Conservation (phyloP, 192 early-diverging fungal genomes). For the Coemansia sp. region DNA sequence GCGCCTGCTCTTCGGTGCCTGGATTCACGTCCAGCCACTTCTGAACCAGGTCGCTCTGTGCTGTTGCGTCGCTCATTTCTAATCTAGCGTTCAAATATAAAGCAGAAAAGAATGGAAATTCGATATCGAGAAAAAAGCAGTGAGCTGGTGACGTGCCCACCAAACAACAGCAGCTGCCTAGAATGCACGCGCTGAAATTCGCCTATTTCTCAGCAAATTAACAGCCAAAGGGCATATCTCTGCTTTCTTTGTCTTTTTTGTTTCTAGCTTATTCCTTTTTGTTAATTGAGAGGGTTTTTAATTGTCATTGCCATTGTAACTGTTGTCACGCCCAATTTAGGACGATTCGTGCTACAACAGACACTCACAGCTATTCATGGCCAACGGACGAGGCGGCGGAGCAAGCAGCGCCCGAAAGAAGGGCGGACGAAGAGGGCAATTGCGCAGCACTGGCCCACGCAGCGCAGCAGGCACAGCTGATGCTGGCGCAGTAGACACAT, state of each 20-base stretch:
- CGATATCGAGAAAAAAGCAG: not conserved
- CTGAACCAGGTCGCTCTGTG: constrained; percentile 59
- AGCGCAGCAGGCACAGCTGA: not conserved
- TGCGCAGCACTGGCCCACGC: constrained; percentile 8
- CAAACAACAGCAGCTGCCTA: no score
- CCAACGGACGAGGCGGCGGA: constrained; percentile 20
- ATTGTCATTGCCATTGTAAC: not conserved
- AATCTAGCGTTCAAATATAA: not conserved
- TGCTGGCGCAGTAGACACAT: not conserved
- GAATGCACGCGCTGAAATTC: no score
- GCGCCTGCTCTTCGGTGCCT: constrained; percentile 59
- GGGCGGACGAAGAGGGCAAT: constrained; percentile 12
- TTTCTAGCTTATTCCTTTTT: not conserved
- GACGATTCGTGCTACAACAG: not conserved
- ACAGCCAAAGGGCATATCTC: no score
- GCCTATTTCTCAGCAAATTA: no score
- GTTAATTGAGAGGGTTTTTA: constrained; percentile 1
- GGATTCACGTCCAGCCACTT: constrained; percentile 61
- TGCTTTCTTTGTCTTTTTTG: not conserved
- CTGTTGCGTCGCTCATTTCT: constrained; percentile 30
- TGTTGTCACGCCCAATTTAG: not conserved
- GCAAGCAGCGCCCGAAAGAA: constrained; percentile 20
- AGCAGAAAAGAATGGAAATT: not conserved
- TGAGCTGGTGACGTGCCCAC: not conserved
- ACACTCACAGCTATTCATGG: constrained; percentile 20